Percentiles rank a stretch among this genome's conserved stretches.
Conservation (phyloP, 208 protist species). For the Trypanosoma rangeli region DNA sequence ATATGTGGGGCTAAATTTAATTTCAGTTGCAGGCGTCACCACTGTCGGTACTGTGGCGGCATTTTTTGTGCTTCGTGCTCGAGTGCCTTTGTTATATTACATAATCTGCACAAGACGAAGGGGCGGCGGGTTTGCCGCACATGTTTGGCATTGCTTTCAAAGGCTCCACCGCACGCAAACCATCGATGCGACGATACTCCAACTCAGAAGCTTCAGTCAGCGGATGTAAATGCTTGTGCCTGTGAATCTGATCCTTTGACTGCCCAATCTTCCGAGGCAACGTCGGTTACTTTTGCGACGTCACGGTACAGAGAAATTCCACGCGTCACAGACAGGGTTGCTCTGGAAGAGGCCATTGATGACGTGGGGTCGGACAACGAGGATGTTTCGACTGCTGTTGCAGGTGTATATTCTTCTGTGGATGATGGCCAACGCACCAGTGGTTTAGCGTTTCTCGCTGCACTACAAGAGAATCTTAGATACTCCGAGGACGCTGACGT, state of each 20-base stretch:
- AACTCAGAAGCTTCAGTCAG: not conserved
- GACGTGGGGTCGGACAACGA: conserved; percentile 21
- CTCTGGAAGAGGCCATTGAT: not conserved
- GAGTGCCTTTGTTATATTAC: conserved; percentile 23
- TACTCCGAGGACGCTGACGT: conserved; percentile 33
- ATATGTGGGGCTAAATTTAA: conserved; percentile 31
- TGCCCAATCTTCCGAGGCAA: not conserved
- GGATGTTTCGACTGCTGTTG: conserved; percentile 37
- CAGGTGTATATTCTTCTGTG: conserved; percentile 38
- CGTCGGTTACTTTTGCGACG: not conserved
- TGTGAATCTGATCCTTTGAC: not conserved
- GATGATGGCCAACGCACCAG: conserved; percentile 33
- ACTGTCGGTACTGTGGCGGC: conserved; percentile 34
- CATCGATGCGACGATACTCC: not conserved
- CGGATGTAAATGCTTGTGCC: not conserved
- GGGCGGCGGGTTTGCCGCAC: conserved; percentile 47
- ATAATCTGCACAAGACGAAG: conserved; percentile 21
- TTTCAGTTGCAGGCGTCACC: conserved; percentile 38
- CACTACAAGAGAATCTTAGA: conserved; percentile 44
- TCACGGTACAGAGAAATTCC: not conserved
- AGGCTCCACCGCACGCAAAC: not conserved
- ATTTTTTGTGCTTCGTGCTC: conserved; percentile 55
- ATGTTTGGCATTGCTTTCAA: conserved; percentile 24
- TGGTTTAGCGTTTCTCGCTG: conserved; percentile 35
- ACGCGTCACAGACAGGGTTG: not conserved